These are phyloP conservation scores for Terfezia boudieri DNA, from an alignment of 495 filamentous ascomycete genomes.

Conservation along the genomic window DNA sequence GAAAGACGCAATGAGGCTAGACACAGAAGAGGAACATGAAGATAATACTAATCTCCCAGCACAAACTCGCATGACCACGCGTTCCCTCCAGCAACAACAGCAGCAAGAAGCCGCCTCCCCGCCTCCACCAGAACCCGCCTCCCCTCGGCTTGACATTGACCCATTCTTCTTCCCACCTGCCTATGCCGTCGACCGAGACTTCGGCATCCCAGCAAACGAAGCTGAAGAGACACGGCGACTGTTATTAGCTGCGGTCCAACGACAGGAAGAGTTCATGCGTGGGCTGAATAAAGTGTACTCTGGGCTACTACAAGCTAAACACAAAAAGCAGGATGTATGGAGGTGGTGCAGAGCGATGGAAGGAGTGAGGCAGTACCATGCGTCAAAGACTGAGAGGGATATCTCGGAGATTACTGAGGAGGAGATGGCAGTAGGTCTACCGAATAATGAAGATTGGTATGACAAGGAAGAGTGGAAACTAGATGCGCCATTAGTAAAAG, in stretches of 20 bases:
- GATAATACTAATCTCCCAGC: constrained; percentile 1
- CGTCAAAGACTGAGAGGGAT: constrained; percentile 51
- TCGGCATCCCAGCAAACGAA: constrained; percentile 57
- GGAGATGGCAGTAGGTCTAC: constrained; percentile 54
- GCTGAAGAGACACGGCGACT: constrained; percentile 74
- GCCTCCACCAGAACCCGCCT: constrained; percentile 13
- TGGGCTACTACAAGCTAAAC: constrained; percentile 51
- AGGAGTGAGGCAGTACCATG: constrained; percentile 54
- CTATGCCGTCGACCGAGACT: constrained; percentile 44
- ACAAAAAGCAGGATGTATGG: constrained; percentile 54
- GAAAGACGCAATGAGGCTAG: constrained; percentile 7
- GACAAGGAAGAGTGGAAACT: constrained; percentile 75
- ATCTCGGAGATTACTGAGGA: constrained; percentile 68
- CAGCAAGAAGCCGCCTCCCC: constrained; percentile 25
- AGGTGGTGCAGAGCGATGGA: constrained; percentile 37
- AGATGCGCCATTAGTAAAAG: constrained; percentile 69
- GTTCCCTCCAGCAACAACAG: constrained; percentile 31
- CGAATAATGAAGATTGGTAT: constrained; percentile 91
- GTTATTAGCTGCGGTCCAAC: constrained; percentile 70
- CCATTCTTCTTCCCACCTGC: constrained; percentile 61
- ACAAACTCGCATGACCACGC: constrained; percentile 41
- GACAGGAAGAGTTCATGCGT: constrained; percentile 84
- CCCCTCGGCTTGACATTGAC: constrained; percentile 36
- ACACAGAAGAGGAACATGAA: constrained; percentile 3
- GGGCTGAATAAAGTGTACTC: constrained; percentile 54